Base-by-base conservation (phyloP, 352 stramenopile genomes). In the Phytophthora nicotianae region DNA sequence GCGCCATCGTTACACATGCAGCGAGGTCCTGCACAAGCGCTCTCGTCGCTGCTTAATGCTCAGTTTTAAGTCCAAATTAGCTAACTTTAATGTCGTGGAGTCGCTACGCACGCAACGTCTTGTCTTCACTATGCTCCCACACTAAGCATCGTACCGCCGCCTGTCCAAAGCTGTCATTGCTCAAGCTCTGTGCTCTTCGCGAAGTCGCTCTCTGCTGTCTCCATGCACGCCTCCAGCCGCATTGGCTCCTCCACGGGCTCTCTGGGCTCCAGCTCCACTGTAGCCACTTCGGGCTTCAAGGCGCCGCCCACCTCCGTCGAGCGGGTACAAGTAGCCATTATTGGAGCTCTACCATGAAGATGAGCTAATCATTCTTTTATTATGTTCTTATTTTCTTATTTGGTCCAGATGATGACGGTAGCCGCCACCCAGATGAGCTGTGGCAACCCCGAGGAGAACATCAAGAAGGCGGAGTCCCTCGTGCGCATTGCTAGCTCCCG, bases 381-480 rank as follows among this genome's bases (percentile, higher is more conserved):
- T 14, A 57, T 26, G 26, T 50, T 61, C 26, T 51, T 47, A 42
- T n/a, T 57, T 42, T 47, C 37, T 37, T 58, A 50, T 42, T 50
- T 41, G 17, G 17, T 32, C n/a, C n/a, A 94, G 86, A 78, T 89
- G 26, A 79, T 95, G 70, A 96, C 88, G 13, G 88, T 96, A 21
- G 88, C 88, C 7, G 88, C 88, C 17, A 96, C 88, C 27, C 88
- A 96, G 58, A 95, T 96, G 86, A 91, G 84, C 70, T 95, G 84
- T 45, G 76, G 83, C 14, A 93, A 90, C 65, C 82, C 79, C 13
- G 83, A 95, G 50, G 83, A 96, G 48, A 97, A 97, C 58, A 93
- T 97, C 61, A 94, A 92, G 57, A 95, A 95, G 58, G 89, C 89
- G 17, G 89, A 97, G 75, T 90, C 78, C 45, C 77, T 97, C 41